Evolutionary conservation across 768 basidiomycete genomes (phyloP), one percentile per base, ranked within the genome.

Genomic region (Terana coerulea): DNA sequence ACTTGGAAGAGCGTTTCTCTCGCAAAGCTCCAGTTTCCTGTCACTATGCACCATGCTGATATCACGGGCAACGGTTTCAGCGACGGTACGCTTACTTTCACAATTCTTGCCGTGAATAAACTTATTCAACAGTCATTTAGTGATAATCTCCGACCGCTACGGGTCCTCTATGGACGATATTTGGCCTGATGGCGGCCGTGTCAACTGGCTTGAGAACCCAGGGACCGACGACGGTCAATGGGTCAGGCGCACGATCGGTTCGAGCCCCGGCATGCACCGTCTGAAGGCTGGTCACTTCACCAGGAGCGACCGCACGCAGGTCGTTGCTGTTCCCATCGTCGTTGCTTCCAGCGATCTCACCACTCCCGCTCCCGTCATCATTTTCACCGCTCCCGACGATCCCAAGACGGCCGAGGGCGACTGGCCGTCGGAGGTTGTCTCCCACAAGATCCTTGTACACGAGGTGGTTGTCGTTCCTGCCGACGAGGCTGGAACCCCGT

Each of bases 281-380:
- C 35, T 53, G n/a, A 53, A 48, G 54, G 56, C 48, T 14, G 55
- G 59, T 17, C 56, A 57, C 36, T 60, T 60, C 50, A 51, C 58
- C 8, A 10, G 39, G 12, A 53, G 15, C 5, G 35, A 40, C 15
- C 49, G 25, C 21, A 17, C 47, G 7, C 58, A 61, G 31, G 31
- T 61, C 47, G 41, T 59, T 9, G 58, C 47, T 3, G 15, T 57
- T 2, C 58, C 60, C 15, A 57, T 59, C 47, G 35, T 59, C 8
- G 17, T 45, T 33, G 24, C 19, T 37, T 59, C 61, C 1, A 29
- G 28, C 19, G 61, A 63, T 30, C 44, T 57, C n/a, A 51, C 26
- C 22, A 47, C 53, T 9, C 55, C 61, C 14, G 60, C 57, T 0
- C 57, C 57, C 8, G 49, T 61, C 28, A 47, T 59, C 31, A 24